Base-by-base conservation (phyloP, 2,329 filamentous ascomycete species). In the Xylogone sp. region DNA sequence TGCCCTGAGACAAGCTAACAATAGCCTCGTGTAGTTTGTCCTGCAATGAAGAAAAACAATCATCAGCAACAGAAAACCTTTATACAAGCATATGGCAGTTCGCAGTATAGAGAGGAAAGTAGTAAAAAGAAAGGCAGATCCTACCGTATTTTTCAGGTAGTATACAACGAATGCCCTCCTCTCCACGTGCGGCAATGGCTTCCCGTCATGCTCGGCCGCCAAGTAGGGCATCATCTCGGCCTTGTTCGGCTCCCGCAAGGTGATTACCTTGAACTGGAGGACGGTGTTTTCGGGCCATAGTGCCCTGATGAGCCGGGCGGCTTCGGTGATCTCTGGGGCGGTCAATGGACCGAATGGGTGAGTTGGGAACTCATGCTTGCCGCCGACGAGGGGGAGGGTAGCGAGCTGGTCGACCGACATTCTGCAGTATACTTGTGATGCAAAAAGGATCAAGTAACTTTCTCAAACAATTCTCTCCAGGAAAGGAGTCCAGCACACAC, bases 241-340 rank as follows among this genome's bases (percentile, higher is more conserved):
- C 67, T 84, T 84, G 7, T 74, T 68, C 4, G 81, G 79, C 60
- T 84, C 80, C 42, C 74, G 69, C n/a, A 84, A 67, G n/a, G 76
- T 86, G 21, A 86, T 72, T 43, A 71, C 71, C 65, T 86, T 86
- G 74, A 84, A 87, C 48, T 84, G 78, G 43, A 85, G 64, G 24
- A 78, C 71, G 2, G 76, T 78, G 21, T 73, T 71, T 12, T 70
- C 67, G 0, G 82, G 82, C 78, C 82, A 86, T 50, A 74, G 69
- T 45, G 67, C 64, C 52, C 69, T 75, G 55, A 86, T 70, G 27
- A 84, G 67, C 1, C 65, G 59, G 6, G 77, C 71, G 22, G 75
- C 74, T 43, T 73, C 68, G 13, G 69, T 69, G 55, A 87, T 84
- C 64, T 87, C 83, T 20, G 68, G 62, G n/a, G 72, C 73, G 22